A percentile compares a stretch with the other conserved stretches of the same genome.
These are phyloP conservation scores for Skeletonema potamos DNA, from an alignment of 108 stramenopile species.

Conservation along the genomic window DNA sequence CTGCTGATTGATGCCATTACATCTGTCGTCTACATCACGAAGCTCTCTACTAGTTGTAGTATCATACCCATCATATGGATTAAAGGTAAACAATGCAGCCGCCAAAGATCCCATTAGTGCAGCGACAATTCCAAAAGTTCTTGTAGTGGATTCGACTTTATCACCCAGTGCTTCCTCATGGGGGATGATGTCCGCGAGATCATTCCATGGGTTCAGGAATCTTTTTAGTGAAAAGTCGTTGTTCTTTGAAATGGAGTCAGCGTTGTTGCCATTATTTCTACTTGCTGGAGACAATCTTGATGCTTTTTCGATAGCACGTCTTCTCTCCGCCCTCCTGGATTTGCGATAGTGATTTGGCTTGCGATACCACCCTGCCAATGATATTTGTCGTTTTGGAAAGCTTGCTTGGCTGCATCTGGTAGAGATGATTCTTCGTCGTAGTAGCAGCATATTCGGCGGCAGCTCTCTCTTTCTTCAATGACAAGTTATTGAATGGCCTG, in stretches of 20 bases:
- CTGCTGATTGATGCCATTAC: neutral
- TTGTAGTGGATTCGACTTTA: slow-evolving; percentile 34
- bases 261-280: too few relatives aligned
- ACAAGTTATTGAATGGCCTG: too few relatives aligned
- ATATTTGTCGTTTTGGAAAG: neutral
- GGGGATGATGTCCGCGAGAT: slow-evolving; percentile 14
- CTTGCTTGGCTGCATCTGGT: neutral
- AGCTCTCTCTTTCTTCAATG: too few relatives aligned
- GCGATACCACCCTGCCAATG: neutral
- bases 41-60: neutral
- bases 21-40: neutral
- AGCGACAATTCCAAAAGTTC: slow-evolving; percentile 45
- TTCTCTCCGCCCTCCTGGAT: neutral
- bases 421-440: too few relatives aligned
- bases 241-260: neutral
- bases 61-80: slow-evolving; percentile 39
- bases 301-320: neutral
- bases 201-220: slow-evolving; percentile 41
- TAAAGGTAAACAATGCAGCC: slow-evolving; percentile 30
- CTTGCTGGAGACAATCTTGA: neutral
- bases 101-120: slow-evolving; percentile 39
- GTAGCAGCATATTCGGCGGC: too few relatives aligned
- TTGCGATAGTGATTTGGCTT: neutral
- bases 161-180: slow-evolving; percentile 27
- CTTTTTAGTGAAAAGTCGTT: slow-evolving; percentile 10